Conservation (phyloP, 176 grass and related monocot genomes). For the Raddia distichophylla region DNA sequence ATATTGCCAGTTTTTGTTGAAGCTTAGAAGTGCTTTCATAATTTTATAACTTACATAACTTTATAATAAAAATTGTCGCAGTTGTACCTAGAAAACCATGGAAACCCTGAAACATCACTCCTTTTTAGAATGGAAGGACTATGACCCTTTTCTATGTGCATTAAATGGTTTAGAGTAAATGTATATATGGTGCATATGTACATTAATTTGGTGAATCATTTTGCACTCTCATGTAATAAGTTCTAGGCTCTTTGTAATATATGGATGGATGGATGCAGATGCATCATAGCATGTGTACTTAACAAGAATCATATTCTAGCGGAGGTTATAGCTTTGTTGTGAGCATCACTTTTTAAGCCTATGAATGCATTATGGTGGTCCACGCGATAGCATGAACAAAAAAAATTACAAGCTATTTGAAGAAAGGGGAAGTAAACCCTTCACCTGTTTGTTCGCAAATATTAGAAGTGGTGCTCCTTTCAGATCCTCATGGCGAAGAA, state of each 20-base stretch:
- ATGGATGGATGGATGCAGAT: not conserved
- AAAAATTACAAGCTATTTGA: conserved; percentile 5
- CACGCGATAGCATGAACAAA: conserved; percentile 4
- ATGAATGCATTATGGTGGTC: not conserved
- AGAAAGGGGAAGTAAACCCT: conserved; percentile 9
- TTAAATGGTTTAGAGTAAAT: not conserved
- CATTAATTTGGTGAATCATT: conserved; percentile 7
- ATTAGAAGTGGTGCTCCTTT: conserved; percentile 78
- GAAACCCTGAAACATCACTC: not conserved
- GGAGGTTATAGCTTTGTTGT: not conserved
- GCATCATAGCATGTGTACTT: conserved; percentile 11
- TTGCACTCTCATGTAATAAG: not conserved
- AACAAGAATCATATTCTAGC: not conserved
- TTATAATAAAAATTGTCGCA: conserved; percentile 2
- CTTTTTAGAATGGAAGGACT: not conserved
- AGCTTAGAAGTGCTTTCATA: not conserved
- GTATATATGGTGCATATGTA: not conserved
- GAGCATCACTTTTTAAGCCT: not conserved
- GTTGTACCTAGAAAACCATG: not conserved
- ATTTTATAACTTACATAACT: not conserved
- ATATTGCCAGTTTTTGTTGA: not conserved
- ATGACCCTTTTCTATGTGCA: not conserved
- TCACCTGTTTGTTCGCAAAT: conserved; percentile 92
- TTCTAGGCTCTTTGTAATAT: not conserved
- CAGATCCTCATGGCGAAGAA: conserved; percentile 85